A percentile compares a stretch with the other conserved stretches of the same genome.
Evolutionary conservation across 345 rosid genomes (phyloP).

Genomic region (Eucalyptus erythrocorys): DNA sequence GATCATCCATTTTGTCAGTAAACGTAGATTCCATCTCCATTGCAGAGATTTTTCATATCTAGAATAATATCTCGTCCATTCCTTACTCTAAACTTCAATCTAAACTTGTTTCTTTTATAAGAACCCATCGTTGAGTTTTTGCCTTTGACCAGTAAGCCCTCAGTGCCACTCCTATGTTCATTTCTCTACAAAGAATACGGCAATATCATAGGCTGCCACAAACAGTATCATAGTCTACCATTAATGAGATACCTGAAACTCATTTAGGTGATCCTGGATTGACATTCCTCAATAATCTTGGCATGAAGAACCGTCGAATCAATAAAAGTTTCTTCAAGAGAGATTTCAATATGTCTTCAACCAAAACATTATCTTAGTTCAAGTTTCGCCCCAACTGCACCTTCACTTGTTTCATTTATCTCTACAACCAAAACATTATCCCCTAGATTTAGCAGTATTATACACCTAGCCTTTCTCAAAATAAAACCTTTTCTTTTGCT

Average conservation of each 20-base stretch:
- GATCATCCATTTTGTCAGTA: too few relatives aligned
- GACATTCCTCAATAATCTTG: neutral
- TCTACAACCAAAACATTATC: neutral
- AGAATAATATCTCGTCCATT: too few relatives aligned
- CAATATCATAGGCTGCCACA: neutral
- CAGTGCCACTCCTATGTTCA: neutral
- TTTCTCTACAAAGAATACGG: neutral
- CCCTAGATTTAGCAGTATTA: rapidly evolving
- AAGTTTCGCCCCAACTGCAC: rapidly evolving
- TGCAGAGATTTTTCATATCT: too few relatives aligned
- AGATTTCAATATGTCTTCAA: neutral
- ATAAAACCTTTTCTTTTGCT: too few relatives aligned
- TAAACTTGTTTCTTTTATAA: neutral
- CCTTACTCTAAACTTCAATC: neutral
- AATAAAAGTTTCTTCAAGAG: neutral
- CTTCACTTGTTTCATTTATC: neutral
- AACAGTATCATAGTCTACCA: neutral
- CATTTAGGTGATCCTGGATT: neutral
- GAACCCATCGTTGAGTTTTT: neutral
- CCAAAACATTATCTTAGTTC: neutral
- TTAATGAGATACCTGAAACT: neutral
- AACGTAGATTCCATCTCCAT: too few relatives aligned
- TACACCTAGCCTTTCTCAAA: neutral
- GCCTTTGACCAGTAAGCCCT: neutral
- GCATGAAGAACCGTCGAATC: neutral